These are phyloP conservation scores for Posidonia oceanica DNA, from an alignment of 116 monocot species.

Conservation along the genomic window DNA sequence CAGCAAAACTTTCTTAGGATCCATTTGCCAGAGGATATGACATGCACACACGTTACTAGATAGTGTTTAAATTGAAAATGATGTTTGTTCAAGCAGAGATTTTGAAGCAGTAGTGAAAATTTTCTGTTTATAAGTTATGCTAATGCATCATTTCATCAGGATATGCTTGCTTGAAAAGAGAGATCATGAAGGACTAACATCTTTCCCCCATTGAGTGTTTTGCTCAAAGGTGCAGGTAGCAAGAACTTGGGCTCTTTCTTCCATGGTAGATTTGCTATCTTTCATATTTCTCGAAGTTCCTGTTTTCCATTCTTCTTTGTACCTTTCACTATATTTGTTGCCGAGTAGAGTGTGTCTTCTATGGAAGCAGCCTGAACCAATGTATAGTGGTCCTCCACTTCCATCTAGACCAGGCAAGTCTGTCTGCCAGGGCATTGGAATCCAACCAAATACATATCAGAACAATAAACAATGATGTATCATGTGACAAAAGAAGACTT, in stretches of 20 bases:
- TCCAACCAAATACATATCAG: background rate
- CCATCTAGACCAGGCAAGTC: constrained; percentile 35
- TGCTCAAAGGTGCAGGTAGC: constrained; percentile 22
- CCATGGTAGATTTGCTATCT: constrained; percentile 16
- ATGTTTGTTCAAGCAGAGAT: background rate
- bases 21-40: background rate
- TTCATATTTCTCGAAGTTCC: background rate
- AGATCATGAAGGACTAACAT: background rate
- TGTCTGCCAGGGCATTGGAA: constrained; percentile 12
- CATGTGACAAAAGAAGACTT: too few species aligned
- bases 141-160: too few species aligned
- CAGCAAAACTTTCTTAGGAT: constrained; percentile 10
- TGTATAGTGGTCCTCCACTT: constrained; percentile 37
- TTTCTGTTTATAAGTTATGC: background rate
- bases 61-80: background rate
- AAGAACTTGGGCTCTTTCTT: constrained; percentile 21
- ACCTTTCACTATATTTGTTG: constrained; percentile 17
- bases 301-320: constrained; percentile 13
- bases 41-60: background rate
- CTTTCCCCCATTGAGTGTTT: constrained; percentile 21
- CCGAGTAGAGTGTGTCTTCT: constrained; percentile 40
- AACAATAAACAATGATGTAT: too few species aligned
- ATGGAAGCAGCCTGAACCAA: constrained; percentile 52
- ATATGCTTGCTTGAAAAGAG: too few species aligned
- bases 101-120: background rate